These are phyloP conservation scores for Arthrobotrys sphaeroides DNA, from an alignment of 2,329 filamentous ascomycete genomes.

Conservation along the genomic window DNA sequence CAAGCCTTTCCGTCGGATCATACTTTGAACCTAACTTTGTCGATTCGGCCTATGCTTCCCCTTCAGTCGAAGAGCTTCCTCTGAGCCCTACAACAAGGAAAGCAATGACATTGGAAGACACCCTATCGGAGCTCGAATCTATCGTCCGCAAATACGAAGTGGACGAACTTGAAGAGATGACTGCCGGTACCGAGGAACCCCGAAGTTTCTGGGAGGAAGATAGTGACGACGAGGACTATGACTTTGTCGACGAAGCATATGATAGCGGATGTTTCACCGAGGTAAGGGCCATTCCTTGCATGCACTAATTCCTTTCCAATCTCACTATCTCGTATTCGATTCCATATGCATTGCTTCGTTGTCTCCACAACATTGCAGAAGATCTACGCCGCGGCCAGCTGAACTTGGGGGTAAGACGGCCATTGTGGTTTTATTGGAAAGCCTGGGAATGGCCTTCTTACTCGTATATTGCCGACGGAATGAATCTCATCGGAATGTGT, in stretches of 20 bases:
- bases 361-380: slow-evolving; percentile 1
- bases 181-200: background rate
- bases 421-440: slow-evolving; percentile 31
- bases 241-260: slow-evolving; percentile 52
- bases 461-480: too few species aligned
- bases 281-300: slow-evolving; percentile 40
- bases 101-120: slow-evolving; percentile 49
- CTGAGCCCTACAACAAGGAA: slow-evolving; percentile 13
- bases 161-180: slow-evolving; percentile 4
- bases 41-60: slow-evolving; percentile 50
- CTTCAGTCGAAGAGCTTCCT: slow-evolving; percentile 34
- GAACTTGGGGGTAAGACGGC: slow-evolving; percentile 5
- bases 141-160: slow-evolving; percentile 53
- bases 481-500: slow-evolving; percentile 43
- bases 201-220: slow-evolving; percentile 48
- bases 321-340: slow-evolving; percentile 27
- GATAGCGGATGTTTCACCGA: slow-evolving; percentile 53
- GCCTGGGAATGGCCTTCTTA: background rate
- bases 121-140: slow-evolving; percentile 46
- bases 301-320: slow-evolving; percentile 7
- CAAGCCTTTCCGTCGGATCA: slow-evolving; percentile 5
- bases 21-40: slow-evolving; percentile 30
- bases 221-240: slow-evolving; percentile 43
- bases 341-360: slow-evolving; percentile 2
- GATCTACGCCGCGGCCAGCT: slow-evolving; percentile 31